Evolutionary conservation across 169 alveolate genomes (phyloP), one percentile per base, ranked within the genome.

Genomic region (Babesia ovata): DNA sequence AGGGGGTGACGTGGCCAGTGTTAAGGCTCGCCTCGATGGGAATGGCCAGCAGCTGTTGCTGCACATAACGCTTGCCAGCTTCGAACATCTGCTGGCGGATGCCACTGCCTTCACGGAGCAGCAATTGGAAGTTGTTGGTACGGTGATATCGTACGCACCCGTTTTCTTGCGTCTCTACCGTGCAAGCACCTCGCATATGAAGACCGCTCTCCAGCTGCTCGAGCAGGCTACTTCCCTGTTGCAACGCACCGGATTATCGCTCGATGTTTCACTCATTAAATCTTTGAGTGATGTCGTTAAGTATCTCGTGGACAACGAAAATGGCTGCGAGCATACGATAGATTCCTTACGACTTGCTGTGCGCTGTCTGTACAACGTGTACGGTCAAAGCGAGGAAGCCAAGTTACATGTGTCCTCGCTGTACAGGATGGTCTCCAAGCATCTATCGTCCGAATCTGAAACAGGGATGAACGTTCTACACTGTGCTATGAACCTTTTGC

Each of bases 21-120:
- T 45, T 7, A 19, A 24, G 44, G 61, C 56, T 3, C 14, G 53
- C 29, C 45, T 71, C 16, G 72, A 71, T 22, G 81, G 39, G 62
- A 24, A 44, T 17, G 0, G 50, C 29, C 81, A 71, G 72, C 29
- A 71, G 62, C 29, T 61, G 61, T 61, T 71, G 63, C 72, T 71
- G 26, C 17, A 71, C 36, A 71, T 71, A 9, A 36, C 72, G 21
- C 56, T 56, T 0, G 70, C 72, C 21, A 71, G 81, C 33, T 42
- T 71, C 22, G 81, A 71, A 9, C 70, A 59, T 36, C 16, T 56
- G 78, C n/a, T 56, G 17, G 16, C 12, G 24, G 56, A 13, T 9
- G 33, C 57, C 29, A 21, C 17, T 24, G 52, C 33, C n/a, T 28
- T 26, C 65, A 58, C 42, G 49, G 72, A 71, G 17, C 17, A 17